These are phyloP conservation scores for Podaxis pistillaris DNA, from an alignment of 768 basidiomycete genomes.

Conservation along the genomic window DNA sequence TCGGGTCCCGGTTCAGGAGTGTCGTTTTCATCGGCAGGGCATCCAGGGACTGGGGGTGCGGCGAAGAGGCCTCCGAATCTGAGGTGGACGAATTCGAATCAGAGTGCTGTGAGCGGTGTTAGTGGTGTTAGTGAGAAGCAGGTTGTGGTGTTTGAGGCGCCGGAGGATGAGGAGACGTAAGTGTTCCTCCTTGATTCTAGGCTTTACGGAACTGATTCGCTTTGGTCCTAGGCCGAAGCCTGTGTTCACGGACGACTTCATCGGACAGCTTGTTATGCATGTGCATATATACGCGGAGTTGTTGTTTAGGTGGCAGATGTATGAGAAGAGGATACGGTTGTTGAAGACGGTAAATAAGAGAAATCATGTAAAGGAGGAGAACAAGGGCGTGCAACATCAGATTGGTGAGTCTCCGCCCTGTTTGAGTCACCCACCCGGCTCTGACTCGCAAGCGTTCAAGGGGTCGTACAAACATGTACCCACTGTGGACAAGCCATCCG, in stretches of 20 bases:
- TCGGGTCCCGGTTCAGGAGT: constrained; percentile 14
- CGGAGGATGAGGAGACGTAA: constrained; percentile 21
- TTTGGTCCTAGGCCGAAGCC: constrained; percentile 20
- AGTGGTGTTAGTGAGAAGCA: constrained; percentile 21
- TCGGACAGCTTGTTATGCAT: constrained; percentile 48
- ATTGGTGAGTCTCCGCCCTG: constrained; percentile 31
- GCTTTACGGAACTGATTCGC: constrained; percentile 8
- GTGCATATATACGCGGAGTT: constrained; percentile 73
- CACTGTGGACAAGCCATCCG: constrained; percentile 37
- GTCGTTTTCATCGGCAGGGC: constrained; percentile 42
- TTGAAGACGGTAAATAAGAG: constrained; percentile 56
- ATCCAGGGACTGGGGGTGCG: constrained; percentile 12
- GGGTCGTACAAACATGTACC: constrained; percentile 41
- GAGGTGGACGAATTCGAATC: constrained; percentile 33
- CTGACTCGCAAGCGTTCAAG: constrained; percentile 24
- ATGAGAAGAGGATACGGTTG: constrained; percentile 70
- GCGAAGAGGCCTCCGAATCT: constrained; percentile 39
- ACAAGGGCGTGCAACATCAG: constrained; percentile 25
- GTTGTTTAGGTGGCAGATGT: constrained; percentile 70
- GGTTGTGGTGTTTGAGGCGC: constrained; percentile 37
- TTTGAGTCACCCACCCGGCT: neutral
- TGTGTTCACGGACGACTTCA: constrained; percentile 35
- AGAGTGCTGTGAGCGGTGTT: constrained; percentile 14
- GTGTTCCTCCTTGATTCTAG: constrained; percentile 17
- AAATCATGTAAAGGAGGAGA: constrained; percentile 16